Conservation (phyloP, 495 filamentous ascomycete species). For the Lepraria neglecta region DNA sequence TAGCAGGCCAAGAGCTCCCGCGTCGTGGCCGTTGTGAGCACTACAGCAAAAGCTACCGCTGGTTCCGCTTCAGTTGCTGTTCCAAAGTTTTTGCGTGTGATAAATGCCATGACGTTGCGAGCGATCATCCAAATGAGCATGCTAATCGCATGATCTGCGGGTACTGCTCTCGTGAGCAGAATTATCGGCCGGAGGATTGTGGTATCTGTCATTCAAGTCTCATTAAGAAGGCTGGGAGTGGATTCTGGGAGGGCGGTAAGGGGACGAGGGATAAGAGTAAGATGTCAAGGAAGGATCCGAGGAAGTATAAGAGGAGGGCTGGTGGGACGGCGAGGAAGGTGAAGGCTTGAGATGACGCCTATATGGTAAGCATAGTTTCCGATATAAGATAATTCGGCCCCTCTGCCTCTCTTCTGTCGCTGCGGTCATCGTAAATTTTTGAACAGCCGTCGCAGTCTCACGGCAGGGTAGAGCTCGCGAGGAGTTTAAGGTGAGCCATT, state of each 20-base stretch:
- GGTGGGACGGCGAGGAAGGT: conserved; percentile 32
- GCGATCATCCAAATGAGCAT: conserved; percentile 73
- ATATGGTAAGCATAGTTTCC: too few relatives aligned
- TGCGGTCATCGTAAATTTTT: too few relatives aligned
- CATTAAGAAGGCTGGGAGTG: conserved; percentile 61
- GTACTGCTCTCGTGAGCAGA: conserved; percentile 76
- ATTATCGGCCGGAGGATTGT: conserved; percentile 74
- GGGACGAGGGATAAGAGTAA: conserved; percentile 63
- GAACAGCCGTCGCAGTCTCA: too few relatives aligned
- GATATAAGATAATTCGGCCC: too few relatives aligned
- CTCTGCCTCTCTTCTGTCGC: too few relatives aligned
- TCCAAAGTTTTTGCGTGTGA: conserved; percentile 73
- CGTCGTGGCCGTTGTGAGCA: conserved; percentile 68
- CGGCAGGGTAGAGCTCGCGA: too few relatives aligned
- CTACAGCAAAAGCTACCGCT: conserved; percentile 73
- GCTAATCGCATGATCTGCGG: conserved; percentile 84
- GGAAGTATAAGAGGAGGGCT: conserved; percentile 56
- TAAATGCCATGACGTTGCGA: conserved; percentile 68
- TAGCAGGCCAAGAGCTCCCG: conserved; percentile 73
- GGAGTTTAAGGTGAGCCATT: too few relatives aligned
- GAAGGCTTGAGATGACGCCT: not conserved
- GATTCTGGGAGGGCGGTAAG: conserved; percentile 91
- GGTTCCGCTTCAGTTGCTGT: conserved; percentile 71
- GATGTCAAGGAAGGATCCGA: conserved; percentile 64
- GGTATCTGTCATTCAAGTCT: conserved; percentile 67